phyloP scores from a whole-genome alignment of 495 filamentous ascomycete genomes.

The Aspergillus homomorphus region DNA sequence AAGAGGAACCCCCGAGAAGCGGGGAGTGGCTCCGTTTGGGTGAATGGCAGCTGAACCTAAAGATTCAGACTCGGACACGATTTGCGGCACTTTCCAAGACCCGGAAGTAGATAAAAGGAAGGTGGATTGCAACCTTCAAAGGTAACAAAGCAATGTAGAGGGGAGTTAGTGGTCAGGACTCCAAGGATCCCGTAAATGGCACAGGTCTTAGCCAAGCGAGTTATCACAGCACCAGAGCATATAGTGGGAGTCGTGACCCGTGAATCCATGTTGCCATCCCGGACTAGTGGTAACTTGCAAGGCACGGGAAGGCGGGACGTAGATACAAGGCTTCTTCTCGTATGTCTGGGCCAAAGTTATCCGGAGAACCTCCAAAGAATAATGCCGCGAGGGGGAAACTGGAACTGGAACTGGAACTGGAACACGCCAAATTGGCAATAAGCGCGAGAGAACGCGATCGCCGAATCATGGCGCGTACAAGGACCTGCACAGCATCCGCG shows the following conservation, averaged over 20 bases:
- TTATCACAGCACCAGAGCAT: slow-evolving; percentile 9
- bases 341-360: slow-evolving; percentile 15
- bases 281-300: slow-evolving; percentile 14
- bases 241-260: background rate
- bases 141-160: background rate
- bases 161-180: slow-evolving; percentile 8
- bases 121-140: background rate
- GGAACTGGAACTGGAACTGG: background rate
- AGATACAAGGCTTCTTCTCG: slow-evolving; percentile 4
- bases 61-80: background rate
- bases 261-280: slow-evolving; percentile 6
- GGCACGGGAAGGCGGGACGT: slow-evolving; percentile 3
- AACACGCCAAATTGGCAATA: slow-evolving; percentile 23
- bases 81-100: background rate
- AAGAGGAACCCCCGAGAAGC: slow-evolving; percentile 4
- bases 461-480: slow-evolving; percentile 29
- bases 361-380: slow-evolving; percentile 8
- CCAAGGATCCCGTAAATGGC: slow-evolving; percentile 2
- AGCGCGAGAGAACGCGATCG: slow-evolving; percentile 28
- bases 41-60: slow-evolving; percentile 7
- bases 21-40: slow-evolving; percentile 1
- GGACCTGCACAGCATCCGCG: slow-evolving; percentile 13
- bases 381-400: background rate
- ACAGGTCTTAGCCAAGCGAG: slow-evolving; percentile 11
- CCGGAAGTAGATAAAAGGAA: background rate